These are phyloP conservation scores for Aspergillus eucalypticola DNA, from an alignment of 2,329 filamentous ascomycete genomes.

Conservation along the genomic window DNA sequence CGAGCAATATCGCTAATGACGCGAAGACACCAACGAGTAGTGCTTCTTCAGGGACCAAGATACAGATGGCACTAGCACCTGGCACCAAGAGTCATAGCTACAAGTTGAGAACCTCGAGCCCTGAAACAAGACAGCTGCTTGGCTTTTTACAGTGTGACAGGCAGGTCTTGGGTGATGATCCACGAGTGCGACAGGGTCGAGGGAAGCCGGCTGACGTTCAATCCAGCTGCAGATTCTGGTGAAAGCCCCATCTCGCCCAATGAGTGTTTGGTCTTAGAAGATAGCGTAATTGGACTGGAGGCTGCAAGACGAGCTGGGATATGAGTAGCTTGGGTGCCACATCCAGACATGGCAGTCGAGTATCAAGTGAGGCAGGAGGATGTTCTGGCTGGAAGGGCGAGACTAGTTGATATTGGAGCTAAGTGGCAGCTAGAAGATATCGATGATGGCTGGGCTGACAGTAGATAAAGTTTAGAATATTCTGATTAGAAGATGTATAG, in stretches of 20 bases:
- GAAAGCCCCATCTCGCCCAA: conserved; percentile 21
- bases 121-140: too few relatives aligned
- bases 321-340: conserved; percentile 39
- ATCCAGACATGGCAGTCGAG: conserved; percentile 35
- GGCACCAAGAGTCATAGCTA: conserved; percentile 24
- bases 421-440: conserved; percentile 42
- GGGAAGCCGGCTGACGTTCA: conserved; percentile 28
- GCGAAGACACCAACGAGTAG: not conserved
- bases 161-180: conserved; percentile 23
- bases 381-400: conserved; percentile 25
- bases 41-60: conserved; percentile 14
- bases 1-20: conserved; percentile 48
- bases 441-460: conserved; percentile 43
- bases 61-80: conserved; percentile 27
- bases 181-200: conserved; percentile 22
- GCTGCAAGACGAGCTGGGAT: conserved; percentile 36
- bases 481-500: conserved; percentile 44
- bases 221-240: conserved; percentile 1
- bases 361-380: conserved; percentile 31
- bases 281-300: conserved; percentile 35
- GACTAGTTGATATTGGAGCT: conserved; percentile 33
- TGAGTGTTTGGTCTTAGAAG: conserved; percentile 40
- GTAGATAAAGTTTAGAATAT: conserved; percentile 37
- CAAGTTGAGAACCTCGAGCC: conserved; percentile 24
- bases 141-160: conserved; percentile 18